A percentile compares a stretch with the other conserved stretches of the same genome.
Evolutionary conservation across 495 filamentous ascomycete species (phyloP).

Genomic region (Penicillium samsonianum): DNA sequence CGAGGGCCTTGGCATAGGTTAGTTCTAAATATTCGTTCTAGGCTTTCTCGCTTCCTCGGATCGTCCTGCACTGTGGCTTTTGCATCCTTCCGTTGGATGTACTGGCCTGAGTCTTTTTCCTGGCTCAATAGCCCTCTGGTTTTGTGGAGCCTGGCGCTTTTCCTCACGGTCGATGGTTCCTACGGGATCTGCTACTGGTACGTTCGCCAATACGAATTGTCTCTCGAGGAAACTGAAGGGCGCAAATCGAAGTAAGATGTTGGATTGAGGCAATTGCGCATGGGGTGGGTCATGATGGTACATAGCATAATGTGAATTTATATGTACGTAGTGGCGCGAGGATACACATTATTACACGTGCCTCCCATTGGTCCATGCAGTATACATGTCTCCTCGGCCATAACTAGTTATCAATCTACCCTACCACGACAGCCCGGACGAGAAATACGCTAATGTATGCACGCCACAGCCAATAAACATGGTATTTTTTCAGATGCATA

Average conservation of each 20-base stretch:
- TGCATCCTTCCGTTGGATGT: constrained; percentile 9
- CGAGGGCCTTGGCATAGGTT: not conserved
- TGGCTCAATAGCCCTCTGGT: constrained; percentile 3
- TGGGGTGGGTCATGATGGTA: constrained; percentile 2
- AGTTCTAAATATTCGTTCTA: not conserved
- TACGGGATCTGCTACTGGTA: constrained; percentile 3
- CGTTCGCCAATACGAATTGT: not conserved
- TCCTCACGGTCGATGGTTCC: not conserved
- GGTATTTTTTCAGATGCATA: too few species aligned
- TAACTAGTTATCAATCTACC: not conserved
- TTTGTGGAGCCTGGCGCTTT: not conserved
- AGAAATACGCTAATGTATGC: not conserved
- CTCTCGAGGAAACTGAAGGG: not conserved
- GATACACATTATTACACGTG: constrained; percentile 4
- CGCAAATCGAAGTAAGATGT: constrained; percentile 1
- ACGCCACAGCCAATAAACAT: not conserved
- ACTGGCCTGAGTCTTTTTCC: constrained; percentile 1
- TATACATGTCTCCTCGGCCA: not conserved
- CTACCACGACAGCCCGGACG: too few species aligned
- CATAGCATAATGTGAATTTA: constrained; percentile 5
- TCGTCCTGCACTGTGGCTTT: not conserved
- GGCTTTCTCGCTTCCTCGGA: constrained; percentile 8
- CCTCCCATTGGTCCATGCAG: constrained; percentile 1
- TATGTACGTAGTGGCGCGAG: constrained; percentile 1
- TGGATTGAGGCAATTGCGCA: constrained; percentile 1